phyloP scores from a whole-genome alignment of 2,329 filamentous ascomycete genomes.

The Phialocephala subalpina region DNA sequence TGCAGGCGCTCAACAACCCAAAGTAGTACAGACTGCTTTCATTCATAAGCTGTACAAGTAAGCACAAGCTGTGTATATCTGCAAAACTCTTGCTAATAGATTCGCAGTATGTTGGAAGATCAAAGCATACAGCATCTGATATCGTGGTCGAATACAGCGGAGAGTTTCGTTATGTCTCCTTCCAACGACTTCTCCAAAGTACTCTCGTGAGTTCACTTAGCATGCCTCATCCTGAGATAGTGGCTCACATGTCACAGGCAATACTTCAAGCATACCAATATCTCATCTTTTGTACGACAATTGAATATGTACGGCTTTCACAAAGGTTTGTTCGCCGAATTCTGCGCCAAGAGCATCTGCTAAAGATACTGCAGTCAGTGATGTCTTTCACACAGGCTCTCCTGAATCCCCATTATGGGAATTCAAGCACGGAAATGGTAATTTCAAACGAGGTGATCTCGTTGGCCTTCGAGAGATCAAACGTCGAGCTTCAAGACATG shows the following conservation, averaged over 20 bases:
- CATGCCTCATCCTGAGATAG: constrained; percentile 6
- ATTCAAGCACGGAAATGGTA: constrained; percentile 97
- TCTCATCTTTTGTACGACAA: constrained; percentile 97
- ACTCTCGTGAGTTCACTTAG: constrained; percentile 76
- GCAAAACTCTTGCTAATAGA: constrained; percentile 27
- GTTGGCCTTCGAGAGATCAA: constrained; percentile 95
- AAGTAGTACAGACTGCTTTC: constrained; percentile 97
- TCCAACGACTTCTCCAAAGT: constrained; percentile 98
- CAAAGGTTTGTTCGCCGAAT: constrained; percentile 72
- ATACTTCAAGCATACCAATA: constrained; percentile 99
- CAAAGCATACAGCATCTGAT: constrained; percentile 92
- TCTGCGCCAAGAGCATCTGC: constrained; percentile 22
- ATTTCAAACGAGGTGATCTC: constrained; percentile 94
- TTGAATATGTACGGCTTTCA: constrained; percentile 99
- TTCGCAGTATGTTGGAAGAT: constrained; percentile 91
- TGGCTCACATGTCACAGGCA: constrained; percentile 63
- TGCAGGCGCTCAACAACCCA: constrained; percentile 87
- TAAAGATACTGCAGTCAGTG: constrained; percentile 73
- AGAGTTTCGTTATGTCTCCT: constrained; percentile 99
- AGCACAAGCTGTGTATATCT: constrained; percentile 43
- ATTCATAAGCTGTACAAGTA: constrained; percentile 99
- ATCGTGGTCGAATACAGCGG: constrained; percentile 91
- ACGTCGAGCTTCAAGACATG: constrained; percentile 89
- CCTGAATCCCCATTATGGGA: constrained; percentile 97
- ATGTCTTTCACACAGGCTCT: constrained; percentile 95